Base-by-base conservation (phyloP, 352 stramenopile species). In the Globisporangium ultimum region DNA sequence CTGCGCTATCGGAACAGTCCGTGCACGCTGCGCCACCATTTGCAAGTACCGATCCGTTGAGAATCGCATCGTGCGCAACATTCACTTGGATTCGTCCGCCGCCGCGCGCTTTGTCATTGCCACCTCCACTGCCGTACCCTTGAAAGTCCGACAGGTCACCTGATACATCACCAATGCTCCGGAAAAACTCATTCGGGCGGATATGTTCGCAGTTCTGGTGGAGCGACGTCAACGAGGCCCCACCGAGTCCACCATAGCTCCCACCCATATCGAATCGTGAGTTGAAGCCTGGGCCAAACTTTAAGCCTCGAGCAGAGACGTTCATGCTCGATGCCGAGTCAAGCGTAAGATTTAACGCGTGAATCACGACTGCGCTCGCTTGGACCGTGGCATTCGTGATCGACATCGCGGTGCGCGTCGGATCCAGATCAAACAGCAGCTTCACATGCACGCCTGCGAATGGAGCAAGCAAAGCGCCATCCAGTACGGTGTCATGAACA, bases 271-370 rank as follows among this genome's bases (percentile, higher is more conserved):
- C 68, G 18, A 70, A 68, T 74, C 72, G 88, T 32, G 81, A 89
- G 60, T 91, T 90, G 65, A 85, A 95, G 0, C 86, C 86, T 6
- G 84, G 86, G 1, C 86, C 86, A 22, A 93, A 95, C 57, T 90
- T 89, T 15, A 95, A 69, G 7, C 86, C 86, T 8, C 58, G 60
- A 2, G 68, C 82, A 17, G 81, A 80, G 9, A 80, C 78, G 48
- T 95, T 81, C 38, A 95, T 41, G 18, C 45, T 48, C 0, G 84
- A 88, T 11, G 50, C 43, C 2, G 52, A 63, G 22, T 89, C 77
- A 7, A 95, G 53, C 0, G 63, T 47, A 9, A 92, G 57, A 14
- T 71, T 63, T 2, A 65, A 53, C 1, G 81, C 79, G 10, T 59
- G 54, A 40, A 95, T 70, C n/a, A 79, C 72, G 36, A 95, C 70